Evolutionary conservation across 495 filamentous ascomycete genomes (phyloP).

Genomic region (Eremomyces bilateralis): DNA sequence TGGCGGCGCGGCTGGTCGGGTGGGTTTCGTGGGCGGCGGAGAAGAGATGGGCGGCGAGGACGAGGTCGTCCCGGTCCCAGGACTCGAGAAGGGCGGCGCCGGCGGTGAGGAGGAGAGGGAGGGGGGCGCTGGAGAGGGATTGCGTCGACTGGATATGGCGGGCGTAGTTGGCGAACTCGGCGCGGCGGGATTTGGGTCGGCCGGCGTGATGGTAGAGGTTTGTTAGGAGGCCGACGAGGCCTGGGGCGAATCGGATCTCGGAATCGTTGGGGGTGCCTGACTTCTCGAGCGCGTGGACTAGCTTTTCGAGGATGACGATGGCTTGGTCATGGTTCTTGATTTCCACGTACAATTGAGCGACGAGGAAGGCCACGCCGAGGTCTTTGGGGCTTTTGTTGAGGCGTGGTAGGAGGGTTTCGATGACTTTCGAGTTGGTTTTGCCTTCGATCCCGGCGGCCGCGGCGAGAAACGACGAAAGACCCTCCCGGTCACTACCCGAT

Average conservation of each 20-base stretch:
- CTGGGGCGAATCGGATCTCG: slow-evolving; percentile 61
- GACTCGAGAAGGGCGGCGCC: slow-evolving; percentile 62
- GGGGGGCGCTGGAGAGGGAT: slow-evolving; percentile 20
- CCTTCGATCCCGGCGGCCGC: slow-evolving; percentile 51
- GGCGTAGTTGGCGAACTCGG: slow-evolving; percentile 59
- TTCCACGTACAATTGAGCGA: slow-evolving; percentile 64
- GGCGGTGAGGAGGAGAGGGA: slow-evolving; percentile 65
- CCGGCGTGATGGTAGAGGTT: too few species aligned
- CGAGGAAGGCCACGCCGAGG: slow-evolving; percentile 61
- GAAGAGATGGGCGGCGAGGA: slow-evolving; percentile 54
- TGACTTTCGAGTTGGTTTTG: slow-evolving; percentile 38
- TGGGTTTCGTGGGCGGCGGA: slow-evolving; percentile 37
- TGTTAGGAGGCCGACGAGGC: slow-evolving; percentile 62
- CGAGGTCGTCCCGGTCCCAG: slow-evolving; percentile 38
- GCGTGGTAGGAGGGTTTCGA: slow-evolving; percentile 55
- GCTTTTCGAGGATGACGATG: slow-evolving; percentile 48
- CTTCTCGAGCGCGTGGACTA: slow-evolving; percentile 49
- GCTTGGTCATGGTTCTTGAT: slow-evolving; percentile 57
- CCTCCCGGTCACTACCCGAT: too few species aligned
- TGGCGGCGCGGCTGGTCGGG: slow-evolving; percentile 37
- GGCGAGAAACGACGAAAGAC: too few species aligned
- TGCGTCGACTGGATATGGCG: slow-evolving; percentile 46
- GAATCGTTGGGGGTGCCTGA: slow-evolving; percentile 36
- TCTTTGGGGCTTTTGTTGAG: slow-evolving; percentile 60
- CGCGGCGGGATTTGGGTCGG: slow-evolving; percentile 48